Conservation (phyloP, 768 basidiomycete genomes). For the Tulasnella sp. region DNA sequence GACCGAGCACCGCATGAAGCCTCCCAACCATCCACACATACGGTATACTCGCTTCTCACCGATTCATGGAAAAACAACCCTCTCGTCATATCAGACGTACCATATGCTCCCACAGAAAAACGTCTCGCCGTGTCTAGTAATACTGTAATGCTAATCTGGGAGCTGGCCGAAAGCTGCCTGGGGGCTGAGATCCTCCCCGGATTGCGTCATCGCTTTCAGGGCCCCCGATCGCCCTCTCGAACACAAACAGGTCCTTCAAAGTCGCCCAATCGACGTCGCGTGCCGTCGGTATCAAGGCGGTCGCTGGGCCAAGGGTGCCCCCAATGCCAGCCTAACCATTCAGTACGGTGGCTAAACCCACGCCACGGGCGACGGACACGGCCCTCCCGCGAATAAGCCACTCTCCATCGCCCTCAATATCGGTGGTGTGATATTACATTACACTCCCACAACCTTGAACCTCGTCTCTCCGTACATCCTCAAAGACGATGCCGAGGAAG, state of each 20-base stretch:
- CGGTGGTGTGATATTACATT: not conserved
- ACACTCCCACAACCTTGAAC: not conserved
- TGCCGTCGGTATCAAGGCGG: not conserved
- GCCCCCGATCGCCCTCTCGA: conserved; percentile 1
- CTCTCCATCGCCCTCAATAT: not conserved
- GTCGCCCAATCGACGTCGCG: not conserved
- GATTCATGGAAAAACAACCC: too few species aligned
- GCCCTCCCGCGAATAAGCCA: not conserved
- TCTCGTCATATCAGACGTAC: too few species aligned
- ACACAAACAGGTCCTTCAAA: not conserved
- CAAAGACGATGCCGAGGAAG: not conserved
- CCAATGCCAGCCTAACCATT: not conserved
- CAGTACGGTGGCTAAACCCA: not conserved
- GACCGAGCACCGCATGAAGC: not conserved
- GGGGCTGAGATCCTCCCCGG: not conserved
- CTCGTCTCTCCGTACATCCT: not conserved
- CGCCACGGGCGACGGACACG: not conserved
- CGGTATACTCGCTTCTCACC: too few species aligned
- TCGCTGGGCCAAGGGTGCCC: not conserved
- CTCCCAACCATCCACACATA: too few species aligned
- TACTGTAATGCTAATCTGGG: too few species aligned
- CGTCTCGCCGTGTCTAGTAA: too few species aligned
- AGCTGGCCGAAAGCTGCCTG: too few species aligned
- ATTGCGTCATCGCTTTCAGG: conserved; percentile 5
- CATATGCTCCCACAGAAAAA: too few species aligned